Base-by-base conservation (phyloP, 2,329 filamentous ascomycete genomes). In the Alternaria metachromatica region DNA sequence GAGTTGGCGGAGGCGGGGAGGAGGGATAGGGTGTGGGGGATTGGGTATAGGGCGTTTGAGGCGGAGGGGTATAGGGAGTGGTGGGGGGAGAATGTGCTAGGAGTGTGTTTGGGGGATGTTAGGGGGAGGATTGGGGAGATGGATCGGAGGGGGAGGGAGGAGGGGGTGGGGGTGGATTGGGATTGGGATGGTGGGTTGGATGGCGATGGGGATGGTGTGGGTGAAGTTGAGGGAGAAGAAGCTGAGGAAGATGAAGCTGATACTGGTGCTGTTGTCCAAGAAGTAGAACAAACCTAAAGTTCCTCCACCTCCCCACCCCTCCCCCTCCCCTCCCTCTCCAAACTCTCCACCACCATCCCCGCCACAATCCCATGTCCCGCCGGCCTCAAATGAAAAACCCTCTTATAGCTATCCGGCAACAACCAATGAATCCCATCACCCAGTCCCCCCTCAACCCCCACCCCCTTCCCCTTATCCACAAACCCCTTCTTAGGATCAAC, bases 11-110 rank as follows among this genome's bases (percentile, higher is more conserved):
- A 55, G 30, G 51, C 51, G 15, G 33, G 13, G 10, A 15, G 33
- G 2, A 55, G 51, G 43, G 63, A 74, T 66, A 41, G 67, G 3
- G 55, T 67, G 4, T 72, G 65, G 66, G 65, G 59, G 12, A 57
- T 64, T 15, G 49, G 69, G 55, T 71, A 65, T 62, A 58, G 28
- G 20, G 63, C 26, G 45, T 18, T 58, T 46, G 58, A 67, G 23
- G 66, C 62, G 33, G 68, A 80, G 63, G 66, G 23, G 1, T 80
- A 82, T 28, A 82, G 83, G 45, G 76, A 78, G 20, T 65, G 73
- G 3, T 91, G 89, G 89, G 89, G 89, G 1, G 62, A 85, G 78
- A 91, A 91, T 76, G 70, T 90, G 51, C 76, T 91, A 28, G 89
- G 89, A 0, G 85, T 85, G 76, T 87, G 84, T n/a, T 74, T 91